Base-by-base conservation (phyloP, 257 asterid genomes). In the Solanum commersonii region DNA sequence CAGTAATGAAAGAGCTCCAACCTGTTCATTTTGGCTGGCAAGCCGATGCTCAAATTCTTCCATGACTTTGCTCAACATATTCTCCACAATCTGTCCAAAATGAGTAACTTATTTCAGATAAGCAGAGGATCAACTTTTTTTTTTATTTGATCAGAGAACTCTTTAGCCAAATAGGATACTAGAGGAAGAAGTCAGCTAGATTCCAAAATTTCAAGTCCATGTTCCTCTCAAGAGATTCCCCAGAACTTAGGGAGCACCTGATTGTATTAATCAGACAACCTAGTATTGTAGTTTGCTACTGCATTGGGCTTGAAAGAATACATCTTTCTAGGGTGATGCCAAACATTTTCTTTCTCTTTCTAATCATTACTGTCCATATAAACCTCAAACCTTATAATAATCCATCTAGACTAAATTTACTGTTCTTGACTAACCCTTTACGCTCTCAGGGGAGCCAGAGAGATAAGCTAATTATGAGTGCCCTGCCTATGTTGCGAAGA, bases 41-140 rank as follows among this genome's bases (percentile, higher is more conserved):
- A 94, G 72, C 84, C 93, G 90, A n/a, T 72, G 90, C 87, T 95
- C 97, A 88, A 93, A 93, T 92, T 95, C 98, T 87, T 94, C 95
- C 95, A 94, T 92, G 40, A 95, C 95, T 91, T 93, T 92, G 67
- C 92, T 91, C 77, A 96, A 89, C 91, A 95, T 91, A 92, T 81
- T 90, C 90, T 95, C 99, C 90, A 96, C 95, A 90, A 95, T 88
- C 99, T 96, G 96, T 84, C 83, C 87, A 88, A 74, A 87, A 35
- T 68, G 88, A 87, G 83, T 49, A 73, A 13, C 34, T 56, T 87
- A 34, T 76, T 85, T 86, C 88, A 89, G 77, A 83, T 81, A 81
- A 81, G 42, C 27, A 31, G 38, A 84, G 71, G 59, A 72, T 18
- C 87, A 83, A 78, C 84, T 14, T 5, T 6, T 52, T 37, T 85